A percentile compares a stretch with the other conserved stretches of the same genome.
Conservation (phyloP, 352 stramenopile genomes). For the Globisporangium nodosum region DNA sequence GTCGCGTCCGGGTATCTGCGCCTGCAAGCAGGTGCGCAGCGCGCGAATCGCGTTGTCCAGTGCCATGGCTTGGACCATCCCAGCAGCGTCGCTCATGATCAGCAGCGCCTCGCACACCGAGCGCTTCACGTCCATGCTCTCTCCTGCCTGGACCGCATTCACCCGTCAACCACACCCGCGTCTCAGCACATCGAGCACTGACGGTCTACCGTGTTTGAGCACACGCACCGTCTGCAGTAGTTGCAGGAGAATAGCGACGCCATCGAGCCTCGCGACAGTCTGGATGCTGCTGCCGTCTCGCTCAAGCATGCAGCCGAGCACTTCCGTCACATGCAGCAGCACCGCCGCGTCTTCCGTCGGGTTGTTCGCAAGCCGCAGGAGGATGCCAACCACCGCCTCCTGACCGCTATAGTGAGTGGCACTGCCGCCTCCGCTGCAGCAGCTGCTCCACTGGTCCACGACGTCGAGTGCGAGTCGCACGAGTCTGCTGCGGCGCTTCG, state of each 20-base stretch:
- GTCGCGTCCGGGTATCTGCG: conserved; percentile 14
- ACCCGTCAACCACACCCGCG: background rate
- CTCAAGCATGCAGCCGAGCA: conserved; percentile 33
- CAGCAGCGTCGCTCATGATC: conserved; percentile 26
- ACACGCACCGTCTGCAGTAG: conserved; percentile 25
- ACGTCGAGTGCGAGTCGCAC: conserved; percentile 43
- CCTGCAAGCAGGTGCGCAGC: conserved; percentile 29
- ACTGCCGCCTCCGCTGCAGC: conserved; percentile 4
- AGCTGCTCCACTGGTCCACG: conserved; percentile 20
- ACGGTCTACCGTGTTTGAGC: background rate
- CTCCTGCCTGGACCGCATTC: conserved; percentile 12
- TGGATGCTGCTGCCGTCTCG: conserved; percentile 23
- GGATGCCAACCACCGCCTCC: conserved; percentile 9
- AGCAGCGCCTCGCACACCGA: conserved; percentile 32
- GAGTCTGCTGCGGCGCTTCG: conserved; percentile 29
- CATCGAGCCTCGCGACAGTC: conserved; percentile 22
- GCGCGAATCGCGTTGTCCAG: conserved; percentile 32
- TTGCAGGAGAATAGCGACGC: conserved; percentile 25
- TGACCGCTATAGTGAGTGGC: conserved; percentile 4
- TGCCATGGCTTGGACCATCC: conserved; percentile 37
- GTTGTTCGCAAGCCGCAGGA: conserved; percentile 30
- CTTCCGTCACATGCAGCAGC: conserved; percentile 30
- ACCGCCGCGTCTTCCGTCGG: conserved; percentile 26
- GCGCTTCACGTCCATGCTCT: conserved; percentile 33
- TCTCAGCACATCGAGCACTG: background rate